Percentiles rank a stretch among this genome's conserved stretches.
Evolutionary conservation across 768 basidiomycete species (phyloP).

Genomic region (Hericium rajendrae): DNA sequence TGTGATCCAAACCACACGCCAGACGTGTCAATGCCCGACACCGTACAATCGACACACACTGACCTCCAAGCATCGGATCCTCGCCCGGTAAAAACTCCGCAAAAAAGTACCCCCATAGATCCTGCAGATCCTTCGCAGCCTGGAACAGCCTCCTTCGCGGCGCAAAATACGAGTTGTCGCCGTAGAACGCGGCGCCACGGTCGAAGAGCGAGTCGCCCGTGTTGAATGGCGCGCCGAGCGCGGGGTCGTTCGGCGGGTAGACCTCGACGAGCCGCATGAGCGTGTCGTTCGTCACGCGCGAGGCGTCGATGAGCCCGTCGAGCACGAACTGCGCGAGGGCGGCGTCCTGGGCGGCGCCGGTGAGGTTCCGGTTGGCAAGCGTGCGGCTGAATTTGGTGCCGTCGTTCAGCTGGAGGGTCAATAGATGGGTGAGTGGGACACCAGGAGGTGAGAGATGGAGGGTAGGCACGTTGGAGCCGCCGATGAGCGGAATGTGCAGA

Average conservation of each 20-base stretch:
- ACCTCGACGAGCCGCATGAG: slow-evolving; percentile 28
- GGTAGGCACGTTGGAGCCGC: slow-evolving; percentile 38
- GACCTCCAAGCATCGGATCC: slow-evolving; percentile 37
- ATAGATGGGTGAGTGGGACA: slow-evolving; percentile 15
- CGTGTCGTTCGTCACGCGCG: slow-evolving; percentile 32
- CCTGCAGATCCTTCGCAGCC: slow-evolving; percentile 35
- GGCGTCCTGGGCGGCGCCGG: slow-evolving; percentile 29
- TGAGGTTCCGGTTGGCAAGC: slow-evolving; percentile 29
- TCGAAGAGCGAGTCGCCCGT: slow-evolving; percentile 54
- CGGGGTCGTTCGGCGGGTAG: slow-evolving; percentile 40
- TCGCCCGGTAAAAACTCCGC: slow-evolving; percentile 51
- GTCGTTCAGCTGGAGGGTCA: slow-evolving; percentile 48
- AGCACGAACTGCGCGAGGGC: slow-evolving; percentile 40
- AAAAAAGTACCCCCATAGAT: slow-evolving; percentile 46
- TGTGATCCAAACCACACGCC: slow-evolving; percentile 10
- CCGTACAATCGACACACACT: slow-evolving; percentile 6
- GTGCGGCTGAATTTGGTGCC: slow-evolving; percentile 35
- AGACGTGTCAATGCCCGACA: background rate
- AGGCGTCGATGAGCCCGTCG: slow-evolving; percentile 44
- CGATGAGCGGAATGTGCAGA: slow-evolving; percentile 38
- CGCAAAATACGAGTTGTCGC: slow-evolving; percentile 45
- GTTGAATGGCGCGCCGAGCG: slow-evolving; percentile 32
- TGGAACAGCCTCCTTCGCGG: slow-evolving; percentile 41
- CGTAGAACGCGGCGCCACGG: slow-evolving; percentile 46
- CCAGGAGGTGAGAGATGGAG: no score